These are phyloP conservation scores for Fusarium mexicanum DNA, from an alignment of 2,329 filamentous ascomycete genomes.

Conservation along the genomic window DNA sequence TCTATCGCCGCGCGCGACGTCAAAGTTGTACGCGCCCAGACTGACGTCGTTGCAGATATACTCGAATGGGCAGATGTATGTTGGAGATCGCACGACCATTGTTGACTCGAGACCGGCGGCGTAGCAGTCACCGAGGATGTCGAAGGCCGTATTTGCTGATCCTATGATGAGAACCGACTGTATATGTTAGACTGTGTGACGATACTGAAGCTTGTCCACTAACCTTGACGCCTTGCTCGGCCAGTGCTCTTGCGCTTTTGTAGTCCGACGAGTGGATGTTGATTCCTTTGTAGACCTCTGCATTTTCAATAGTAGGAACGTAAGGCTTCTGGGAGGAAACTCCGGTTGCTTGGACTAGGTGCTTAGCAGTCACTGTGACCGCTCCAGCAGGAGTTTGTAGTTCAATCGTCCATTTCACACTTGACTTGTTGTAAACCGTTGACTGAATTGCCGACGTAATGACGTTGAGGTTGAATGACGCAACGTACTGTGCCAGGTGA, in stretches of 20 bases:
- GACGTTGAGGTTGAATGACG: conserved; percentile 18
- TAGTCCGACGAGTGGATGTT: conserved; percentile 19
- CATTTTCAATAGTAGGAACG: background rate
- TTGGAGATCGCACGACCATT: conserved; percentile 25
- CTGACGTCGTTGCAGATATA: conserved; percentile 16
- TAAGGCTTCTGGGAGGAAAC: conserved; percentile 25
- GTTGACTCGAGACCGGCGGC: background rate
- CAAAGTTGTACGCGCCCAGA: conserved; percentile 11
- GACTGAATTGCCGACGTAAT: conserved; percentile 10
- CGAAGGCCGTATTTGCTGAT: conserved; percentile 30
- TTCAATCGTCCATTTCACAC: conserved; percentile 1
- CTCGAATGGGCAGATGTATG: conserved; percentile 22
- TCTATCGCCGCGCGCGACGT: conserved; percentile 3
- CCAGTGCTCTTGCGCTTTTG: background rate
- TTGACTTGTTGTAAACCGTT: background rate
- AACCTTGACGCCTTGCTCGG: conserved; percentile 12
- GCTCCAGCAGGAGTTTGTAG: background rate
- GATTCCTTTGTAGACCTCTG: conserved; percentile 7
- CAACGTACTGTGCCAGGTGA: conserved; percentile 10
- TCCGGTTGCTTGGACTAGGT: conserved; percentile 26
- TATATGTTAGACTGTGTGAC: background rate
- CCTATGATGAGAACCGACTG: conserved; percentile 25
- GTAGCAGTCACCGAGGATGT: conserved; percentile 24
- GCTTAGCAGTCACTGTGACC: background rate
- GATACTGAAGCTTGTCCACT: accelerated